Percentiles rank a stretch among this genome's conserved stretches.
Conservation (phyloP, 805 yeast species). For the Middelhovenomyces tepae region DNA sequence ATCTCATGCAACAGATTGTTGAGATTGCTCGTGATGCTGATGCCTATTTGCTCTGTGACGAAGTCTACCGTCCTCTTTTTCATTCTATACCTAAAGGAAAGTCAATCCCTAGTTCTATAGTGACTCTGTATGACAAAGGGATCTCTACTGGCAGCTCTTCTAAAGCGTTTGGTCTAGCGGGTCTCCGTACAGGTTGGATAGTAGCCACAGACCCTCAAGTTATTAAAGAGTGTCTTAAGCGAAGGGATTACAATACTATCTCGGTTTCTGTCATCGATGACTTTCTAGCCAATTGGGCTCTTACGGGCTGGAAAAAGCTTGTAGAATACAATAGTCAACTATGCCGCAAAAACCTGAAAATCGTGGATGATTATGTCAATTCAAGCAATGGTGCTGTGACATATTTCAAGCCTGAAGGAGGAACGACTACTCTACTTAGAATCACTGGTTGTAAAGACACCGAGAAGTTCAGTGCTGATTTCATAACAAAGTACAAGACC, state of each 20-base stretch:
- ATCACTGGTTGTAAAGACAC: slow-evolving; percentile 29
- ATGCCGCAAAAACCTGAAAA: slow-evolving; percentile 31
- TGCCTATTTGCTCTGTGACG: slow-evolving; percentile 39
- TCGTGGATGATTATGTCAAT: slow-evolving; percentile 30
- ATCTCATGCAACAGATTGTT: slow-evolving; percentile 29
- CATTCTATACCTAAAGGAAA: slow-evolving; percentile 28
- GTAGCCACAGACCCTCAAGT: slow-evolving; percentile 29
- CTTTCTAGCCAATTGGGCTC: slow-evolving; percentile 35
- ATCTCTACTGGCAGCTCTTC: slow-evolving; percentile 44
- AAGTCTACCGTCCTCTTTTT: slow-evolving; percentile 46
- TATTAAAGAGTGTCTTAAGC: slow-evolving; percentile 28
- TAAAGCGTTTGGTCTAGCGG: slow-evolving; percentile 48
- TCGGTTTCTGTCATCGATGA: slow-evolving; percentile 43
- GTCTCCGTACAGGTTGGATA: slow-evolving; percentile 47
- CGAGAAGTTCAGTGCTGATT: slow-evolving; percentile 26
- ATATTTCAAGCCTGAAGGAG: slow-evolving; percentile 40
- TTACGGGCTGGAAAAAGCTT: slow-evolving; percentile 29
- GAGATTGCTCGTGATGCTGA: slow-evolving; percentile 29
- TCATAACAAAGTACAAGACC: slow-evolving; percentile 30
- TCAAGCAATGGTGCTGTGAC: slow-evolving; percentile 27
- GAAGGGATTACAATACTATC: slow-evolving; percentile 45
- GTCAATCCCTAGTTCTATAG: slow-evolving; percentile 32
- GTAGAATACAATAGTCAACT: slow-evolving; percentile 34
- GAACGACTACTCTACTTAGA: slow-evolving; percentile 38
- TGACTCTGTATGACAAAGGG: slow-evolving; percentile 35